Base-by-base conservation (phyloP, 306 rosid species). In the Castanospermum australe region DNA sequence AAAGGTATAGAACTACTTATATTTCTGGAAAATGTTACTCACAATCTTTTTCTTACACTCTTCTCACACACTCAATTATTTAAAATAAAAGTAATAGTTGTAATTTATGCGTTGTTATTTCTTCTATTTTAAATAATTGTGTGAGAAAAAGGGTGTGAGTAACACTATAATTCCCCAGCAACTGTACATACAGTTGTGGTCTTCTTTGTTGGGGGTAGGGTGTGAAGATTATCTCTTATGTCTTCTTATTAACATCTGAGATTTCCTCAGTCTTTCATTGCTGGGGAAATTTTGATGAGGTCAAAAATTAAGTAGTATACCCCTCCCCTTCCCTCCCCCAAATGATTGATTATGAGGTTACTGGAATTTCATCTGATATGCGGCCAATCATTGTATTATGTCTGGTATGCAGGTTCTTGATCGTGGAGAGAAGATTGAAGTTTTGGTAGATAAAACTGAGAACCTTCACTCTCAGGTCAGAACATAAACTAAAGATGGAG, bases 401-500 rank as follows among this genome's bases (percentile, higher is more conserved):
- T 70, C 35, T 32, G 8, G 2, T 65, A 15, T 59, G 75, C 85
- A 90, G 91, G 88, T 90, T 67, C 88, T 90, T 79, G 95, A 90
- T 65, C 89, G 95, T 17, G 91, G 92, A 67, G 92, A 83, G 79
- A 87, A 88, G 83, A 85, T 88, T 74, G 90, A 87, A 38, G 77
- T 90, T 77, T 75, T 90, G 79, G 95, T 88, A 57, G 92, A 88
- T 75, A 90, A 87, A 77, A 87, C 92, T 8, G 92, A 90, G 83
- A 86, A 87, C 75, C 89, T 90, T 74, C 92, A 75, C 76, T 85
- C 86, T 60, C 92, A 90, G 95, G 95, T 90, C 32, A 48, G 86
- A 62, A n/a, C n/a, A n/a, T n/a, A n/a, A n/a, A n/a, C n/a, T n/a
- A n/a, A n/a, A 51, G 48, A 33, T 44, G 14, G 25, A 9, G 2